These are phyloP conservation scores for Phaffomyces opuntiae DNA, from an alignment of 805 yeast genomes.

Conservation along the genomic window DNA sequence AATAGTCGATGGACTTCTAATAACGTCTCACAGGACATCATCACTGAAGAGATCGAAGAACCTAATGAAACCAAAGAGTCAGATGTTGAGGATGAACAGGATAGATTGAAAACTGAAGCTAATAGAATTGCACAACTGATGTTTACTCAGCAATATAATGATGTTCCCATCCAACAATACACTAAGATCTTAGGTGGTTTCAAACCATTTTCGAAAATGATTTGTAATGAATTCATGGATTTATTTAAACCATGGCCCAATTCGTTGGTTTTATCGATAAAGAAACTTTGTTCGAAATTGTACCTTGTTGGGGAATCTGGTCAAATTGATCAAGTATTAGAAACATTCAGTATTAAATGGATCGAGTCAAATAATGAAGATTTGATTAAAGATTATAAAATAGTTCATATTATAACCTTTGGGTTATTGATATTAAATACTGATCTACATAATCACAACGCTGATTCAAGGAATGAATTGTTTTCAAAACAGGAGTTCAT, in stretches of 20 bases:
- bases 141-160: conserved; percentile 24
- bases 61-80: neutral
- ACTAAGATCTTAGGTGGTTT: conserved; percentile 34
- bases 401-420: conserved; percentile 69
- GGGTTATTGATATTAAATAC: conserved; percentile 69
- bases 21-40: conserved; percentile 13
- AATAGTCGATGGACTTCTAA: conserved; percentile 3
- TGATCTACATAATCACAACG: conserved; percentile 52
- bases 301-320: conserved; percentile 80
- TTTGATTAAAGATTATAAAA: conserved; percentile 42
- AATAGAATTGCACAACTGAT: conserved; percentile 26
- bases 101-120: neutral
- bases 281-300: conserved; percentile 55
- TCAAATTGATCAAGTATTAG: conserved; percentile 67
- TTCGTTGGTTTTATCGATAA: conserved; percentile 50
- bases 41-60: conserved; percentile 11
- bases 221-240: conserved; percentile 30
- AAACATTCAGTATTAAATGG: conserved; percentile 64
- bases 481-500: conserved; percentile 39
- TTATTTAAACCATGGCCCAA: conserved; percentile 37
- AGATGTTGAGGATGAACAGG: neutral
- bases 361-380: conserved; percentile 38
- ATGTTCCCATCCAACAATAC: conserved; percentile 33
- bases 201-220: conserved; percentile 9
- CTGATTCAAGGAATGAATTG: conserved; percentile 25